These are phyloP conservation scores for Penicillium janthinellum DNA, from an alignment of 2,329 filamentous ascomycete species.

Conservation along the genomic window DNA sequence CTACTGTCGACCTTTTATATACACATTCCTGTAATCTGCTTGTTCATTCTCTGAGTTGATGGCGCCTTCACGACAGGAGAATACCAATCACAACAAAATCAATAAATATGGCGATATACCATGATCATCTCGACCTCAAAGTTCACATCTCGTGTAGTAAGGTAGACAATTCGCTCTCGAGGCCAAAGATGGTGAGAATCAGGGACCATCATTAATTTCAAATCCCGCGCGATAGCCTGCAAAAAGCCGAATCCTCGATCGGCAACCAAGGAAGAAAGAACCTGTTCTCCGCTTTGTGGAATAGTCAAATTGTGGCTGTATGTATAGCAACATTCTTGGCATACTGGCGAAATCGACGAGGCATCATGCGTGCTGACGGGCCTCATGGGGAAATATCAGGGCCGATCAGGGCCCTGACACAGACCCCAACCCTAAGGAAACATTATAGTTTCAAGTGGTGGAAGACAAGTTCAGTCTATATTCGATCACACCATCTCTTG, in stretches of 20 bases:
- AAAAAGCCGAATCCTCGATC: constrained; percentile 3
- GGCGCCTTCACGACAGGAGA: neutral
- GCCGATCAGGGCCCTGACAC: constrained; percentile 20
- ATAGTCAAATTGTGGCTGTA: constrained; percentile 7
- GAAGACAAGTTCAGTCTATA: neutral
- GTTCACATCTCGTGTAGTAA: neutral
- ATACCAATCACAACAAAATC: constrained; percentile 10
- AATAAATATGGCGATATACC: constrained; percentile 12
- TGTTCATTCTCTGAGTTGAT: neutral
- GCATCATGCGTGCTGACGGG: constrained; percentile 1
- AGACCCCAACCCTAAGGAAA: neutral
- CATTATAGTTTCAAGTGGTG: neutral
- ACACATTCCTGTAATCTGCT: neutral
- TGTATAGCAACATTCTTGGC: constrained; percentile 30
- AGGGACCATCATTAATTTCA: constrained; percentile 1
- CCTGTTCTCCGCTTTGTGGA: neutral
- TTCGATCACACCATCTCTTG: constrained; percentile 20
- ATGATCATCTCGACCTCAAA: constrained; percentile 1
- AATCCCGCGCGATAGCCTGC: neutral
- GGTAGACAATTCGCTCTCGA: neutral
- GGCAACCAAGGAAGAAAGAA: neutral
- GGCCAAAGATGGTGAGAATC: constrained; percentile 11
- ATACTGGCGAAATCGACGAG: constrained; percentile 26
- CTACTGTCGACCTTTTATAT: neutral
- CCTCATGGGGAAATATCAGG: constrained; percentile 12